Base-by-base conservation (phyloP, 1,139 yeast genomes). In the Geotrichum cucujoidarum region DNA sequence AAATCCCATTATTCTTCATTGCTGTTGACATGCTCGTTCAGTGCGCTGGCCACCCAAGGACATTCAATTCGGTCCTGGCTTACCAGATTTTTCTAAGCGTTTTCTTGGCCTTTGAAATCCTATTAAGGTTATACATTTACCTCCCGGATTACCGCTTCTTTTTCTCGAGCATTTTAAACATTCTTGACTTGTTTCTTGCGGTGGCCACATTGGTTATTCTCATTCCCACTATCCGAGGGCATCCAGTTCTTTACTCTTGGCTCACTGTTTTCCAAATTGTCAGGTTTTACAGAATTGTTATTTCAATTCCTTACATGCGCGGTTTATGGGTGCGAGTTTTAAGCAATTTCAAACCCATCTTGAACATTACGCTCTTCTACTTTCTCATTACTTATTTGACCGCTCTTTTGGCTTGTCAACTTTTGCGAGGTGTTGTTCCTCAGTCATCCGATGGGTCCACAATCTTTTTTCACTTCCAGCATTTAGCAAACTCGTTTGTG, bases 311-410 rank as follows among this genome's bases (percentile, higher is more conserved):
- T 3, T 76, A 78, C 47, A 77, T 89, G 0, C 72, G 85, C 45
- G 73, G 72, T 1, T 72, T 89, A 42, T 89, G 97, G 95, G 49
- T 54, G 2, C 73, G 76, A 45, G 86, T 88, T 17, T 73, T 87
- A 63, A 80, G 83, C 40, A 84, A 83, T 59, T 71, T 81, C 53
- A 69, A 71, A 46, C 81, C 86, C 25, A 75, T 92, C 42, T 67
- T 80, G 56, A 88, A 87, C 60, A 72, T 92, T 57, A 77, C 94
- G 0, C 68, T 84, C 33, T 89, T 92, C 66, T 85, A 78, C 66
- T 78, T 85, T 56, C 67, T 86, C 47, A 70, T 83, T 27, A 70
- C 85, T 2, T 80, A 70, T 55, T 64, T 90, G 39, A 74, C 76
- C 20, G 76, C 95, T 48, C 72, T 92, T 13, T 74, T 92, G 17